These are phyloP conservation scores for Bacterosira constricta DNA, from an alignment of 108 stramenopile genomes.

Conservation along the genomic window DNA sequence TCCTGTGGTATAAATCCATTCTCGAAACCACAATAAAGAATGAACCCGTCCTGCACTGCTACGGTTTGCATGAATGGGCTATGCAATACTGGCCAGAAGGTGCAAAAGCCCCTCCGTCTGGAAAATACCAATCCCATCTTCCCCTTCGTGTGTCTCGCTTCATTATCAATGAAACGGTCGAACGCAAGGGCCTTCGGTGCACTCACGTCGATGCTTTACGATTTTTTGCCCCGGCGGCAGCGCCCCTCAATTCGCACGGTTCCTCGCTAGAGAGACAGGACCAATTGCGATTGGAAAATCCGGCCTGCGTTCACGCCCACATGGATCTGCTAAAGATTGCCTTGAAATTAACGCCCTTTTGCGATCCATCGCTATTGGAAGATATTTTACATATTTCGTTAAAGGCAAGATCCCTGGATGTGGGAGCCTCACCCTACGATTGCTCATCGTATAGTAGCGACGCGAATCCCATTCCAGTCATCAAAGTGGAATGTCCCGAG, in stretches of 20 bases:
- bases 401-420: slow-evolving; percentile 81
- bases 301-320: slow-evolving; percentile 91
- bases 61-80: slow-evolving; percentile 96
- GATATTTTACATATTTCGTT: slow-evolving; percentile 72
- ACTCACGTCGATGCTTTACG: slow-evolving; percentile 94
- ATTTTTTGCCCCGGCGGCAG: slow-evolving; percentile 90
- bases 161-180: slow-evolving; percentile 82
- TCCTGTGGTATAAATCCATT: slow-evolving; percentile 80
- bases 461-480: slow-evolving; percentile 75
- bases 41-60: slow-evolving; percentile 88
- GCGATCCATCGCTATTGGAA: slow-evolving; percentile 58
- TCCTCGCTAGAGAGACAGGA: slow-evolving; percentile 53
- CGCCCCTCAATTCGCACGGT: slow-evolving; percentile 73
- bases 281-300: slow-evolving; percentile 73
- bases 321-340: slow-evolving; percentile 96
- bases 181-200: slow-evolving; percentile 82
- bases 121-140: slow-evolving; percentile 79
- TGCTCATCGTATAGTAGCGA: slow-evolving; percentile 55
- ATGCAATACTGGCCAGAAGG: slow-evolving; percentile 90
- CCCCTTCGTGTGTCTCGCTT: slow-evolving; percentile 80
- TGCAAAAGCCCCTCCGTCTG: slow-evolving; percentile 51
- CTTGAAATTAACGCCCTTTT: slow-evolving; percentile 75
- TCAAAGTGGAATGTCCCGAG: slow-evolving; percentile 87
- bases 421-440: slow-evolving; percentile 93
- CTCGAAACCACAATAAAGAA: slow-evolving; percentile 58